These are phyloP conservation scores for Neocatenulostroma microsporum DNA, from an alignment of 2,329 filamentous ascomycete species.

Conservation along the genomic window DNA sequence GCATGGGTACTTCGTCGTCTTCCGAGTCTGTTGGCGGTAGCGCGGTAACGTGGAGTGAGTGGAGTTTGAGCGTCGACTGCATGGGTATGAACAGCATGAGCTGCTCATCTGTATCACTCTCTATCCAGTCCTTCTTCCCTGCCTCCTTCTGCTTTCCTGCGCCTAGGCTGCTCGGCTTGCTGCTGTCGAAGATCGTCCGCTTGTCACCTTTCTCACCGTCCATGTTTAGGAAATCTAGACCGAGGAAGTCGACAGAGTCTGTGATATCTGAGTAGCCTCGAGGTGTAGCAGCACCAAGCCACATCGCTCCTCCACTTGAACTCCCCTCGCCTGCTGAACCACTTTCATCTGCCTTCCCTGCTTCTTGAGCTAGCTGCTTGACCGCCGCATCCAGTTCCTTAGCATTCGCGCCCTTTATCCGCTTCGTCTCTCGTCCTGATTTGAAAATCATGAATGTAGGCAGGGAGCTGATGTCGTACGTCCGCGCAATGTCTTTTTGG, in stretches of 20 bases:
- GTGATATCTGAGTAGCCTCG: conserved; percentile 79
- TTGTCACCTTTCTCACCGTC: conserved; percentile 69
- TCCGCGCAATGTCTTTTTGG: conserved; percentile 29
- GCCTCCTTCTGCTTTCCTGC: conserved; percentile 43
- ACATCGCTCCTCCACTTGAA: conserved; percentile 40
- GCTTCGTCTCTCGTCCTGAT: conserved; percentile 24
- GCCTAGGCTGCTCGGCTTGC: conserved; percentile 57
- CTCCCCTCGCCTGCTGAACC: conserved; percentile 32
- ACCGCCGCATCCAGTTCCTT: conserved; percentile 62
- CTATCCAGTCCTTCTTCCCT: conserved; percentile 69
- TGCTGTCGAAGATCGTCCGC: conserved; percentile 61
- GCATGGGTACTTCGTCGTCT: conserved; percentile 67
- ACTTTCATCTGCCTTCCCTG: conserved; percentile 33
- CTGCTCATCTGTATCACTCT: conserved; percentile 96
- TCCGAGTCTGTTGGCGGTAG: conserved; percentile 56
- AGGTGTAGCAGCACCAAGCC: conserved; percentile 68
- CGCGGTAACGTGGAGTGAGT: conserved; percentile 81
- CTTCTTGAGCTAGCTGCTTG: conserved; percentile 61
- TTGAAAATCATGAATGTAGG: conserved; percentile 79
- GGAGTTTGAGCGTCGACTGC: conserved; percentile 77
- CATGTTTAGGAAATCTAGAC: conserved; percentile 79
- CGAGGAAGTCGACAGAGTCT: conserved; percentile 67
- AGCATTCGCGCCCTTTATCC: conserved; percentile 57
- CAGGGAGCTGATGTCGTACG: background rate
- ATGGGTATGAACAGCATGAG: conserved; percentile 89